phyloP scores from a whole-genome alignment of 1,284 basidiomycete species.

The Trametes hirsuta region DNA sequence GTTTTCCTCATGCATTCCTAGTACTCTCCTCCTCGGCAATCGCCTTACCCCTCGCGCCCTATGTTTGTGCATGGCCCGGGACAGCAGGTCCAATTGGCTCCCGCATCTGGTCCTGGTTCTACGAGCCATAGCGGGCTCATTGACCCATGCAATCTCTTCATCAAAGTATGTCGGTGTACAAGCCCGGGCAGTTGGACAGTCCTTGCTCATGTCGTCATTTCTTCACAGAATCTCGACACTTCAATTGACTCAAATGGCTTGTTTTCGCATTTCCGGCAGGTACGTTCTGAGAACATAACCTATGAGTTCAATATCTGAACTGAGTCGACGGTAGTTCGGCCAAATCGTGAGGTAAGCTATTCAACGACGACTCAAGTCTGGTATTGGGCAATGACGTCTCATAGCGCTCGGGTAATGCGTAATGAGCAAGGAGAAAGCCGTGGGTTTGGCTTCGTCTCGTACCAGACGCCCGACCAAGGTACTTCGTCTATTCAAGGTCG shows the following conservation, averaged over 20 bases:
- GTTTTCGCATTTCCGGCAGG: constrained; percentile 79
- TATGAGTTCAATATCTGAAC: not conserved
- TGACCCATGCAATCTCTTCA: constrained; percentile 91
- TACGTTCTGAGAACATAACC: constrained; percentile 38
- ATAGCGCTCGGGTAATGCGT: constrained; percentile 91
- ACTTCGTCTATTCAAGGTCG: constrained; percentile 17
- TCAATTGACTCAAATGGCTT: constrained; percentile 84
- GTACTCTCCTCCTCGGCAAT: constrained; percentile 65
- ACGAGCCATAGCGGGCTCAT: constrained; percentile 83
- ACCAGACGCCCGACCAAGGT: constrained; percentile 84
- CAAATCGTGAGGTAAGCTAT: constrained; percentile 79
- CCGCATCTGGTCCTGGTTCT: constrained; percentile 70
- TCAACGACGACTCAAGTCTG: not conserved
- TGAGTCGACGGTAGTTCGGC: constrained; percentile 57
- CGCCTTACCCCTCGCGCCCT: constrained; percentile 43
- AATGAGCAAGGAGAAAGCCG: constrained; percentile 84
- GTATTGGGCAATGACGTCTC: constrained; percentile 5
- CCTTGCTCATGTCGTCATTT: constrained; percentile 4
- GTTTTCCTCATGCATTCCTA: constrained; percentile 25
- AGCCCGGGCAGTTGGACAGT: no score
- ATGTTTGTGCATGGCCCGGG: constrained; percentile 84
- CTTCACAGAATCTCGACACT: constrained; percentile 76
- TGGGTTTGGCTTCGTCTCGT: constrained; percentile 97
- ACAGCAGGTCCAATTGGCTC: constrained; percentile 86
- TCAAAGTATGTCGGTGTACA: constrained; percentile 58